Evolutionary conservation across 116 monocot genomes (phyloP).

Genomic region (Papilionanthe hybrid): DNA sequence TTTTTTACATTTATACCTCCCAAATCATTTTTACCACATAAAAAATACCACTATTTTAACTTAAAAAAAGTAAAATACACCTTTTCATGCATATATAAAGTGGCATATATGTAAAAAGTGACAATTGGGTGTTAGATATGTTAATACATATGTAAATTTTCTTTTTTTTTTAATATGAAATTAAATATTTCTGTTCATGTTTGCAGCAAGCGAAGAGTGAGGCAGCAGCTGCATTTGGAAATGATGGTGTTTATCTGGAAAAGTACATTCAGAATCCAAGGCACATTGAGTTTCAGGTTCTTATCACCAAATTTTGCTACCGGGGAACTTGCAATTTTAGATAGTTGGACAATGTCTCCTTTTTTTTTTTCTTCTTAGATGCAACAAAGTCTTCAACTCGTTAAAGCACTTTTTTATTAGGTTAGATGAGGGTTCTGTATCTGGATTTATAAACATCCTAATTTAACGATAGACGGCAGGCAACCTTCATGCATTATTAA

Average conservation of each 20-base stretch:
- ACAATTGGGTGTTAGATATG: too few relatives aligned
- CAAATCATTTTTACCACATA: too few relatives aligned
- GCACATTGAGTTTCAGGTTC: slow-evolving; percentile 95
- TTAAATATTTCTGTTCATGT: neutral
- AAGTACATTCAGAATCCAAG: slow-evolving; percentile 93
- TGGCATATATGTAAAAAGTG: too few relatives aligned
- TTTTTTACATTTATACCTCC: too few relatives aligned
- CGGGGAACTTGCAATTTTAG: neutral
- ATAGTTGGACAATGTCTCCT: neutral
- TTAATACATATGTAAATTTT: too few relatives aligned
- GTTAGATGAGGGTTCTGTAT: neutral
- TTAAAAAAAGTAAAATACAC: too few relatives aligned
- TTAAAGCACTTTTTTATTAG: neutral
- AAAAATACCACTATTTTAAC: too few relatives aligned
- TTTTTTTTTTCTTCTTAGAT: neutral
- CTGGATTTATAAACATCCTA: neutral
- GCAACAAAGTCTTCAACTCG: neutral
- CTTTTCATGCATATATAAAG: too few relatives aligned
- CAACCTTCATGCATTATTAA: neutral
- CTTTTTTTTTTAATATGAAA: neutral
- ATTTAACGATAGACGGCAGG: neutral
- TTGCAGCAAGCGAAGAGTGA: slow-evolving; percentile 97
- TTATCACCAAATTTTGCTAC: neutral
- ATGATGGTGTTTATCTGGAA: slow-evolving; percentile 97
- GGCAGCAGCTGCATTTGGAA: slow-evolving; percentile 96